These are phyloP conservation scores for Alternaria brassicicola DNA, from an alignment of 2,329 filamentous ascomycete species.

Conservation along the genomic window DNA sequence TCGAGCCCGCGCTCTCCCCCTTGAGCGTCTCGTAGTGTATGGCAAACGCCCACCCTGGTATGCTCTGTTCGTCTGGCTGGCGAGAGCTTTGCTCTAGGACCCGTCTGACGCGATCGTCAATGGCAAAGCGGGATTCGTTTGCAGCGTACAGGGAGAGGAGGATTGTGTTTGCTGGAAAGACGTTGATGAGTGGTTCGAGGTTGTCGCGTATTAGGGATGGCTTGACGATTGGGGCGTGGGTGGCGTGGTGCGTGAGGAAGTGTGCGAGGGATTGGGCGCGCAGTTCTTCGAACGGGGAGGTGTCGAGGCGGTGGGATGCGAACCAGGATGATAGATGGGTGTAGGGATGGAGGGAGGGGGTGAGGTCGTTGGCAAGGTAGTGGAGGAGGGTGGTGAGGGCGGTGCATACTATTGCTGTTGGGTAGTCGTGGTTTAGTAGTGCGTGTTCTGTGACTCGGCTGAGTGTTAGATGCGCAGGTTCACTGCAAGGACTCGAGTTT, in stretches of 20 bases:
- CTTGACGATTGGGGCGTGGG: slow-evolving; percentile 68
- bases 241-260: slow-evolving; percentile 70
- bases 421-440: slow-evolving; percentile 54
- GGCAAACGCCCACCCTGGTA: slow-evolving; percentile 61
- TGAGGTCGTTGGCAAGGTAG: slow-evolving; percentile 62
- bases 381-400: slow-evolving; percentile 69
- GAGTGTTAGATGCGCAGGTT: slow-evolving; percentile 22
- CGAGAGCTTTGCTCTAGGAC: slow-evolving; percentile 58
- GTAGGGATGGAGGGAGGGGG: slow-evolving; percentile 50
- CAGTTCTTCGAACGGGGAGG: slow-evolving; percentile 60
- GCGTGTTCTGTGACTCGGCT: slow-evolving; percentile 57
- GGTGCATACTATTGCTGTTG: slow-evolving; percentile 59
- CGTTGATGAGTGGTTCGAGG: slow-evolving; percentile 64
- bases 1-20: slow-evolving; percentile 50
- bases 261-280: slow-evolving; percentile 71
- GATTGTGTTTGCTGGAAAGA: slow-evolving; percentile 77
- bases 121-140: slow-evolving; percentile 72
- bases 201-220: slow-evolving; percentile 68
- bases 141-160: slow-evolving; percentile 76
- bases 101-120: slow-evolving; percentile 77
- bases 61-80: slow-evolving; percentile 36
- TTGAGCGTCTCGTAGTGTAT: slow-evolving; percentile 62
- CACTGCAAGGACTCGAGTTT: slow-evolving; percentile 12
- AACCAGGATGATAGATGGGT: slow-evolving; percentile 30
- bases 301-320: slow-evolving; percentile 23